phyloP scores from a whole-genome alignment of 768 basidiomycete species.

The Paxillus ammoniavirescens region DNA sequence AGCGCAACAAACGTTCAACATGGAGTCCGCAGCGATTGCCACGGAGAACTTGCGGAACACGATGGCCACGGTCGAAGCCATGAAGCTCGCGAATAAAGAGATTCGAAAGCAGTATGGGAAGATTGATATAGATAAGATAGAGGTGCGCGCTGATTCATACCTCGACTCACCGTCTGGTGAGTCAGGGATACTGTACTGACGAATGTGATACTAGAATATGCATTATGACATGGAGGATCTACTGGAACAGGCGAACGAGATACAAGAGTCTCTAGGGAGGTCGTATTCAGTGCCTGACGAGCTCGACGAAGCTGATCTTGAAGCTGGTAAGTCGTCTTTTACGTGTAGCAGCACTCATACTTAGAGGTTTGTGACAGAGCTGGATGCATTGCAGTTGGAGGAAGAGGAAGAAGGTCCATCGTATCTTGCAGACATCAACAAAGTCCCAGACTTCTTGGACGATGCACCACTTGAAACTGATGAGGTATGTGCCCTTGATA shows the following conservation, averaged over 20 bases:
- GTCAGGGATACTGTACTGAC: not conserved
- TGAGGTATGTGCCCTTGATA: conserved; percentile 45
- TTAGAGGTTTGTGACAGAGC: conserved; percentile 51
- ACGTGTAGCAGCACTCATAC: not conserved
- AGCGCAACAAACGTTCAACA: conserved; percentile 95
- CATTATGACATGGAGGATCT: conserved; percentile 99
- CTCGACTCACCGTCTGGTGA: not conserved
- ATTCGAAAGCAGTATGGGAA: conserved; percentile 96
- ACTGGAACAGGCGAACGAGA: conserved; percentile 95
- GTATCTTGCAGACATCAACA: conserved; percentile 84
- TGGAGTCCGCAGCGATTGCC: conserved; percentile 92
- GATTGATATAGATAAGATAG: conserved; percentile 97
- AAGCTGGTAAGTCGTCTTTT: conserved; percentile 67
- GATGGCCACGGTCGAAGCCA: conserved; percentile 97
- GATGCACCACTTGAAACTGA: conserved; percentile 71
- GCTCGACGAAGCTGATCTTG: conserved; percentile 94
- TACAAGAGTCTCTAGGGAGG: conserved; percentile 89
- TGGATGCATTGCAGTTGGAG: conserved; percentile 91
- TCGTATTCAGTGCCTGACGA: conserved; percentile 98
- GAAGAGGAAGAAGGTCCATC: conserved; percentile 89
- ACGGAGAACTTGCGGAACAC: conserved; percentile 99
- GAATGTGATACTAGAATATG: conserved; percentile 61
- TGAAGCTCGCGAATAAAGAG: conserved; percentile 95
- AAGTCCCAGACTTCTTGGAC: conserved; percentile 91
- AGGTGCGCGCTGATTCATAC: conserved; percentile 50